Conservation (phyloP, 148 eudicot genomes). For the Spergularia marina region DNA sequence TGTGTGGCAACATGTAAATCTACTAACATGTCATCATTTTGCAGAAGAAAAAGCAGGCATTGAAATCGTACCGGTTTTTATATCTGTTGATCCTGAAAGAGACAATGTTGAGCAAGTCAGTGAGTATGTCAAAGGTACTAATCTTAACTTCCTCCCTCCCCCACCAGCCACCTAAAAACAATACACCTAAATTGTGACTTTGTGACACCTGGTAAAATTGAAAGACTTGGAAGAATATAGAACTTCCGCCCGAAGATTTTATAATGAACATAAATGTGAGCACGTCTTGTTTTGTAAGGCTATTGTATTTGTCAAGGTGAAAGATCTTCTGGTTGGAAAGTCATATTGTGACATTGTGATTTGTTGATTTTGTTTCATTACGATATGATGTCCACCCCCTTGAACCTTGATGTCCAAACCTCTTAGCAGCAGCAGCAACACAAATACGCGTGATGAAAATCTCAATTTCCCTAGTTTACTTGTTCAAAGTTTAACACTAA, state of each 20-base stretch:
- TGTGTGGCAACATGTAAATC: neutral
- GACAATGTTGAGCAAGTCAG: constrained; percentile 94
- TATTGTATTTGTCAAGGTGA: neutral
- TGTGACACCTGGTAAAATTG: neutral
- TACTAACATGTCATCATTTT: constrained; percentile 11
- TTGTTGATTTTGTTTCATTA: neutral
- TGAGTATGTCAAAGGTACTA: constrained; percentile 78
- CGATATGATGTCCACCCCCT: neutral
- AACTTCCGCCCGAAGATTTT: neutral
- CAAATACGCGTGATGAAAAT: no score
- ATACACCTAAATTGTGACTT: neutral
- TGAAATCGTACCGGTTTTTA: constrained; percentile 78
- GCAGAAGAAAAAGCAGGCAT: constrained; percentile 74
- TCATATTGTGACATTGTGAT: neutral
- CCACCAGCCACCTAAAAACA: neutral
- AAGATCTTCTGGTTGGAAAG: neutral
- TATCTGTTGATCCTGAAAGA: constrained; percentile 98
- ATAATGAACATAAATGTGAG: neutral
- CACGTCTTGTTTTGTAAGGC: neutral
- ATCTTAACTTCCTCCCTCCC: neutral
- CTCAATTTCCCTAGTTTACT: neutral
- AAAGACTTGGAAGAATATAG: neutral
- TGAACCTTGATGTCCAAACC: neutral
- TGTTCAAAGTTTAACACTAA: neutral
- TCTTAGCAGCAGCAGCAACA: no score